These are phyloP conservation scores for Venturia nashicola DNA, from an alignment of 2,329 filamentous ascomycete species.

Conservation along the genomic window DNA sequence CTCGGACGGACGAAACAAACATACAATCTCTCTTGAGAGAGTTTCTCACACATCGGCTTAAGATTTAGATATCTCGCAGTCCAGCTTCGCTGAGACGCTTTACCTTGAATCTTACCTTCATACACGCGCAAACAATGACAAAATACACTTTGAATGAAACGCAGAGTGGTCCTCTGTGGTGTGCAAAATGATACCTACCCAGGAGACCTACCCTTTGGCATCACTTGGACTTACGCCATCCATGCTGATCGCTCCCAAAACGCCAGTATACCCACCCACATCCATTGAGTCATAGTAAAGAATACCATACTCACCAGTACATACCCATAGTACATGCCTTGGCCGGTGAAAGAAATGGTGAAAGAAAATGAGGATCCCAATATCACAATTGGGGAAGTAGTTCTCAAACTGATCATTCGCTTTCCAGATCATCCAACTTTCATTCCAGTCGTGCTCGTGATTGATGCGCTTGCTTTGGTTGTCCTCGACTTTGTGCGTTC, in stretches of 20 bases:
- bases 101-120: constrained; percentile 4
- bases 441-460: not conserved
- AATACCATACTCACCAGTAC: not conserved
- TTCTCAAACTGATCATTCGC: not conserved
- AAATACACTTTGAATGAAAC: not conserved
- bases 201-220: not conserved
- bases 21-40: not conserved
- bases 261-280: not conserved
- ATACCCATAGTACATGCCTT: not conserved
- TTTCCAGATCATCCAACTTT: not conserved
- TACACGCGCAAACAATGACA: not conserved
- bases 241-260: not conserved
- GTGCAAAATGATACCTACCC: not conserved
- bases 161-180: not conserved
- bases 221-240: not conserved
- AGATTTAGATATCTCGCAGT: not conserved
- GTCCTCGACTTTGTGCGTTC: too few species aligned
- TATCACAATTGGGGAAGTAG: not conserved
- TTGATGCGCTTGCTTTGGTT: too few species aligned
- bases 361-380: not conserved
- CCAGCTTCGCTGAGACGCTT: not conserved
- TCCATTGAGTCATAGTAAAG: not conserved
- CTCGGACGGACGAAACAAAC: not conserved
- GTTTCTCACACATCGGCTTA: not conserved
- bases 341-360: not conserved